Evolutionary conservation across 2,329 filamentous ascomycete genomes (phyloP).

Genomic region (Aspergillus uvarum): DNA sequence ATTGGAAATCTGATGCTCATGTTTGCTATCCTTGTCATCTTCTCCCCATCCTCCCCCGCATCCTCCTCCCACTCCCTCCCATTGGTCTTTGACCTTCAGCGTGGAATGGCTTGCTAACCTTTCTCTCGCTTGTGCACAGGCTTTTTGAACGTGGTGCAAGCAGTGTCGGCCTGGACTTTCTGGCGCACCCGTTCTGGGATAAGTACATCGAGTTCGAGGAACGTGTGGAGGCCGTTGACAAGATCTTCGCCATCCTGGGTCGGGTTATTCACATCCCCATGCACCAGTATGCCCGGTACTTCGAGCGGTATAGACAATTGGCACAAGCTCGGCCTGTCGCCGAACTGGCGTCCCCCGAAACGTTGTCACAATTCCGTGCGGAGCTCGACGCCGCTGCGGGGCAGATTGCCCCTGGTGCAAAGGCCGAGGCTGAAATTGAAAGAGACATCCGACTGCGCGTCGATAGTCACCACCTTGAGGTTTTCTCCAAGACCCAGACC

Average conservation of each 20-base stretch:
- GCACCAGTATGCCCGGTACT: conserved; percentile 94
- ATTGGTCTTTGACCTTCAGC: conserved; percentile 16
- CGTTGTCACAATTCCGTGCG: conserved; percentile 65
- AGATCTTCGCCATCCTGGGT: conserved; percentile 78
- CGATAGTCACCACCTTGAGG: conserved; percentile 75
- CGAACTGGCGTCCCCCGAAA: conserved; percentile 70
- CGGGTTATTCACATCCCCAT: conserved; percentile 87
- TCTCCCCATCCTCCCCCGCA: conserved; percentile 34
- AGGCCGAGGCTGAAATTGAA: conserved; percentile 76
- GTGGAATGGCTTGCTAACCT: conserved; percentile 42
- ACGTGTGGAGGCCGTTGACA: conserved; percentile 77
- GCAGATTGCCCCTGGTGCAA: conserved; percentile 45
- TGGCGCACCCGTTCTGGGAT: conserved; percentile 96
- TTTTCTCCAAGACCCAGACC: conserved; percentile 76
- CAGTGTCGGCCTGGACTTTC: conserved; percentile 86
- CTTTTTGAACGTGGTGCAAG: conserved; percentile 87
- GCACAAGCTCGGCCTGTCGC: conserved; percentile 69
- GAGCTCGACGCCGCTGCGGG: conserved; percentile 63
- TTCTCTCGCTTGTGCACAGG: conserved; percentile 49
- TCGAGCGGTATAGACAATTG: conserved; percentile 80
- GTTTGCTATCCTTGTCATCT: conserved; percentile 49
- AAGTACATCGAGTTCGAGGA: conserved; percentile 98
- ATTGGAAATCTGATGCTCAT: conserved; percentile 42
- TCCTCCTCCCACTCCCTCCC: conserved; percentile 31
- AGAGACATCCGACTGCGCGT: conserved; percentile 77